Conservation (phyloP, 257 asterid species). For the Oldenlandia corymbosa region DNA sequence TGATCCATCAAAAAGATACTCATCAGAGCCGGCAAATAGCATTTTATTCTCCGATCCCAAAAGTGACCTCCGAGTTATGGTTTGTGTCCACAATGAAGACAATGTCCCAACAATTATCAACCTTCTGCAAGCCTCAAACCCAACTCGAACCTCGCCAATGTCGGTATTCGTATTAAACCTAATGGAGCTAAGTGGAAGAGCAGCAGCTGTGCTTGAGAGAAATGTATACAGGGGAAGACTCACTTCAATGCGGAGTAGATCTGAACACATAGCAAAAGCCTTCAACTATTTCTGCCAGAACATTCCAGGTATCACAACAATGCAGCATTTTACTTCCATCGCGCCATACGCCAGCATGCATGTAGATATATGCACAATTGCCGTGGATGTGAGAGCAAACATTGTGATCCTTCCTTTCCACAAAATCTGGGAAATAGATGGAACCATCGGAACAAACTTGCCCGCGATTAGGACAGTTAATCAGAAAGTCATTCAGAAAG, state of each 20-base stretch:
- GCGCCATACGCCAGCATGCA: conserved; percentile 65
- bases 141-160: conserved; percentile 29
- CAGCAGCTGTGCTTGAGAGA: conserved; percentile 43
- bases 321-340: conserved; percentile 52
- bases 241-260: conserved; percentile 27
- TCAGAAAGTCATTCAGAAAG: conserved; percentile 41
- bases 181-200: conserved; percentile 53
- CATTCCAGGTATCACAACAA: conserved; percentile 13
- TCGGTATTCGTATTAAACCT: conserved; percentile 36
- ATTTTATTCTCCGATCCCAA: conserved; percentile 32
- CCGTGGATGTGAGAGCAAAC: conserved; percentile 35
- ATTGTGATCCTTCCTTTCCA: conserved; percentile 53
- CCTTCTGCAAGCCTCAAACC: conserved; percentile 45
- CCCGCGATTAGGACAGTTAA: conserved; percentile 41
- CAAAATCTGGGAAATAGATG: conserved; percentile 46
- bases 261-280: conserved; percentile 41
- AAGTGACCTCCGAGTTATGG: conserved; percentile 40
- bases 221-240: conserved; percentile 20
- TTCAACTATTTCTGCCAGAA: conserved; percentile 30
- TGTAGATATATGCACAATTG: conserved; percentile 52
- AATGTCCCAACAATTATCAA: conserved; percentile 42
- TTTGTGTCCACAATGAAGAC: conserved; percentile 44
- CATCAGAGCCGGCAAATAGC: conserved; percentile 25
- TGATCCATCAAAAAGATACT: conserved; percentile 52
- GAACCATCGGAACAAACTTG: conserved; percentile 23